Evolutionary conservation across 2,329 filamentous ascomycete species (phyloP), one percentile per base, ranked within the genome.

Genomic region (Alternaria triticimaculans): DNA sequence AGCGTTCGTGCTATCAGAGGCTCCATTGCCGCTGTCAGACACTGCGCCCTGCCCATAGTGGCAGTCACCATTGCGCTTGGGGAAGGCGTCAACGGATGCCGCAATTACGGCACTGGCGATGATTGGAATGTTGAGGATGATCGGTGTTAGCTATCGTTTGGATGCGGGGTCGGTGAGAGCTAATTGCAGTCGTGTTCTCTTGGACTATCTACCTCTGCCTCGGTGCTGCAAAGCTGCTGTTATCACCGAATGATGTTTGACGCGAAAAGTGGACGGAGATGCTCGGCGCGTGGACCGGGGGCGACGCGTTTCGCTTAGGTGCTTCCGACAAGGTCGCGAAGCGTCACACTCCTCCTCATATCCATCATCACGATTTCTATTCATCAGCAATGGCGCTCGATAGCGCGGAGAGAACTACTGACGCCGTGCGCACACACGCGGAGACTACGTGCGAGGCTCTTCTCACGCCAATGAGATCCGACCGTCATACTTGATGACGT

Each of bases 91-190:
- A 41, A 33, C 11, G 30, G 46, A 25, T 49, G 46, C 21, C 46
- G 23, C 46, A 25, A 49, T 15, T 4, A 45, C 21, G n/a, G 33
- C 41, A 15, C 54, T 12, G 11, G 26, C 18, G 20, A 15, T n/a
- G 20, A 37, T 20, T 30, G 28, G 41, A 18, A 53, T 43, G 48
- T 62, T 43, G 55, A 51, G 45, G 60, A 23, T 53, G 23, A 61
- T 62, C 41, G 6, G 20, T 18, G 23, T 23, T 49, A 25, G 48
- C n/a, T 43, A 10, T 46, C 23, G 25, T 50, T 33, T 5, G 48
- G 20, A 41, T 62, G 60, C 43, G 55, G 55, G 55, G 55, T 59
- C 43, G 43, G 48, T 46, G 28, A 44, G 33, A 30, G 23, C 41
- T 50, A n/a, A 11, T 23, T 21, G 18, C n/a, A 44, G 33, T 46